Conservation (phyloP, 2,329 filamentous ascomycete genomes). For the Colletotrichum karsti region DNA sequence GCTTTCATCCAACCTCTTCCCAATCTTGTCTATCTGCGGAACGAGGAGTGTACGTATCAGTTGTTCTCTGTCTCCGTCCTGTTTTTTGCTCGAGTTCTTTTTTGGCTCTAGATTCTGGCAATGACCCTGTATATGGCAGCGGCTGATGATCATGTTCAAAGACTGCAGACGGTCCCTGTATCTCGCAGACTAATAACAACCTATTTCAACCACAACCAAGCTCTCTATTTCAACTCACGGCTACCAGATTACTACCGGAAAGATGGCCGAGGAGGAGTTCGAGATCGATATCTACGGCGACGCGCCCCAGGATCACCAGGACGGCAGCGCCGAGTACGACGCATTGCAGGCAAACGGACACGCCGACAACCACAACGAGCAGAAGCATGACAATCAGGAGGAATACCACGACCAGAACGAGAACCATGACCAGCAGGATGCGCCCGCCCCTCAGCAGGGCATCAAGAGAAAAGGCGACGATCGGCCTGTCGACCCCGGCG, state of each 20-base stretch:
- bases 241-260: slow-evolving; percentile 34
- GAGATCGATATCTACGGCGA: slow-evolving; percentile 79
- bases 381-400: slow-evolving; percentile 44
- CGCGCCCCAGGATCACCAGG: slow-evolving; percentile 50
- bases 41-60: slow-evolving; percentile 65
- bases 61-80: slow-evolving; percentile 44
- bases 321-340: slow-evolving; percentile 48
- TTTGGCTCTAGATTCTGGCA: slow-evolving; percentile 19
- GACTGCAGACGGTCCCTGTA: slow-evolving; percentile 50
- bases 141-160: slow-evolving; percentile 32
- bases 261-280: slow-evolving; percentile 76
- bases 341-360: slow-evolving; percentile 36
- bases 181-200: slow-evolving; percentile 35
- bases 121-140: slow-evolving; percentile 26
- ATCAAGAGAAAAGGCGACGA: slow-evolving; percentile 70
- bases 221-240: slow-evolving; percentile 20
- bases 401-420: slow-evolving; percentile 28
- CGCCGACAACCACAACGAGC: slow-evolving; percentile 48
- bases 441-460: slow-evolving; percentile 56
- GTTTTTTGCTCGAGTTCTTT: slow-evolving; percentile 30
- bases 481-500: slow-evolving; percentile 64
- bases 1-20: slow-evolving; percentile 30
- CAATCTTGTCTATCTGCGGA: slow-evolving; percentile 31
- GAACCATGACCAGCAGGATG: slow-evolving; percentile 36
- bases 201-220: slow-evolving; percentile 24